These are phyloP conservation scores for Rubus parviflorus DNA, from an alignment of 306 rosid species.

Conservation along the genomic window DNA sequence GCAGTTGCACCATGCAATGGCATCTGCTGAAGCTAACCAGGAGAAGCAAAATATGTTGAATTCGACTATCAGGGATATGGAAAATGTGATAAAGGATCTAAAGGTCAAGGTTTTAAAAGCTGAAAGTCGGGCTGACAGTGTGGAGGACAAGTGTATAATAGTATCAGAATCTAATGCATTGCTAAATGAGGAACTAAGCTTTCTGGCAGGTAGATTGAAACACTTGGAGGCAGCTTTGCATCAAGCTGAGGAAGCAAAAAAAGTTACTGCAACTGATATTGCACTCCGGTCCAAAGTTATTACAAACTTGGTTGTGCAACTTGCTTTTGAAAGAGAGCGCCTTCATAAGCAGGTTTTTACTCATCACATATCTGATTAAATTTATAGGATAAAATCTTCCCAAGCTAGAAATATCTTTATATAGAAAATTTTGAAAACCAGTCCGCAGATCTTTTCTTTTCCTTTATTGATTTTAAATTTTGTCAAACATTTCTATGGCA, in stretches of 20 bases:
- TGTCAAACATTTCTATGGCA: background rate
- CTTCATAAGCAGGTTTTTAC: conserved; percentile 77
- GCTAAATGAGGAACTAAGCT: conserved; percentile 61
- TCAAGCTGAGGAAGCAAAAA: conserved; percentile 64
- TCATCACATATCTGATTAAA: conserved; percentile 9
- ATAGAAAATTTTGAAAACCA: background rate
- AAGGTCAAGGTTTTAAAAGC: conserved; percentile 68
- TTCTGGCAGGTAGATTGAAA: conserved; percentile 58
- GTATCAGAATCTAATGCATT: conserved; percentile 74
- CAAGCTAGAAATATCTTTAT: background rate
- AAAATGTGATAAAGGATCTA: conserved; percentile 66
- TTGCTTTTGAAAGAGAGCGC: conserved; percentile 91
- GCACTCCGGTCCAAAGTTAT: conserved; percentile 50
- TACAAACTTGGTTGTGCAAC: conserved; percentile 59
- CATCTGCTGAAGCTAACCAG: conserved; percentile 82
- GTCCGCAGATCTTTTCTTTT: background rate
- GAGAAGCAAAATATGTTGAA: conserved; percentile 75
- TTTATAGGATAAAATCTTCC: background rate
- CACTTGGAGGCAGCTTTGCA: conserved; percentile 68
- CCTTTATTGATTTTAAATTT: background rate
- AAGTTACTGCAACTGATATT: conserved; percentile 69
- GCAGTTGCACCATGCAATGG: conserved; percentile 64
- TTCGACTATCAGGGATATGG: conserved; percentile 72
- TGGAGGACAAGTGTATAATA: conserved; percentile 68
- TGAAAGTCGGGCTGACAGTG: conserved; percentile 67